phyloP scores from a whole-genome alignment of 202 grass and related monocot genomes.

The Saccharum hybrid region DNA sequence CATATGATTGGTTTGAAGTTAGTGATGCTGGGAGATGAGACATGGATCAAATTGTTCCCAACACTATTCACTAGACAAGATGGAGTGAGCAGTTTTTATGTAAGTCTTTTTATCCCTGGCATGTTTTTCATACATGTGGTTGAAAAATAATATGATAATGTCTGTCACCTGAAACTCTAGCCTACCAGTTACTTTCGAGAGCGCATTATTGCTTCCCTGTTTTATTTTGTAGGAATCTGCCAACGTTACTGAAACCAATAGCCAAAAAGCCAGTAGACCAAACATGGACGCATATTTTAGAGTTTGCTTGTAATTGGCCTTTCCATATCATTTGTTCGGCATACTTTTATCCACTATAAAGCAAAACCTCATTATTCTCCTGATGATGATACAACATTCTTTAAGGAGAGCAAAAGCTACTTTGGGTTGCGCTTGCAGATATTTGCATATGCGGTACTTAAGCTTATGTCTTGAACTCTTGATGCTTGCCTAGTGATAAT shows the following conservation, averaged over 20 bases:
- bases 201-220: neutral
- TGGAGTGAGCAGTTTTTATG: conserved; percentile 97
- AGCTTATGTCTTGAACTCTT: conserved; percentile 2
- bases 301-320: neutral
- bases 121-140: conserved; percentile 23
- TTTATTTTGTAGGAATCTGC: neutral
- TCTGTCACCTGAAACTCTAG: neutral
- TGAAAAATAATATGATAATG: neutral
- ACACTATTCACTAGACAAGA: conserved; percentile 86
- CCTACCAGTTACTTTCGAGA: conserved; percentile 5
- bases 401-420: neutral
- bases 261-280: neutral
- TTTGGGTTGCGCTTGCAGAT: conserved; percentile 12
- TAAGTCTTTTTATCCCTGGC: conserved; percentile 45
- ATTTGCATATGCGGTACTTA: conserved; percentile 35
- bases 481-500: conserved; percentile 4
- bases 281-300: neutral
- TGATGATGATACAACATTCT: neutral
- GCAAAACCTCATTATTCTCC: neutral
- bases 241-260: conserved; percentile 2
- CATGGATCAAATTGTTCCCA: conserved; percentile 98
- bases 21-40: conserved; percentile 95
- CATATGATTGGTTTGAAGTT: conserved; percentile 78
- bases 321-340: conserved; percentile 6
- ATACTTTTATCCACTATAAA: conserved; percentile 19